Evolutionary conservation across 2,329 filamentous ascomycete species (phyloP).

Genomic region (Nannizzia gypsea): DNA sequence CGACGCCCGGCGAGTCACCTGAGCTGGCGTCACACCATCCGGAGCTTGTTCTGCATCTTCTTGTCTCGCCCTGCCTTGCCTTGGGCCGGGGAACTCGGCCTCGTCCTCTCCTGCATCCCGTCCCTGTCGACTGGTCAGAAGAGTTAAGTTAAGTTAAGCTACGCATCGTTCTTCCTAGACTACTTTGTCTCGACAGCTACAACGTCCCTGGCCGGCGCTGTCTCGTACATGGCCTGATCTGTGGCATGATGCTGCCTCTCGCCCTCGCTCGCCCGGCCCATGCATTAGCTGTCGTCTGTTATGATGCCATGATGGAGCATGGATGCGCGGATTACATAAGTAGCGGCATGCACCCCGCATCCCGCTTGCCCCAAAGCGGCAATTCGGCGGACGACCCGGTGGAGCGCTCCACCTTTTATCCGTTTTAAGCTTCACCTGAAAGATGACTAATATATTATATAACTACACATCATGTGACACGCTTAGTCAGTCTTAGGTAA

Average conservation of each 20-base stretch:
- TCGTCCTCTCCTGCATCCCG: background rate
- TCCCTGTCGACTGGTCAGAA: too few relatives aligned
- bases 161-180: background rate
- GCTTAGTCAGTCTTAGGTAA: background rate
- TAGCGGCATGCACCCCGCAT: constrained; percentile 4
- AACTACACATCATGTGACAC: background rate
- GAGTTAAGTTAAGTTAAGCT: background rate
- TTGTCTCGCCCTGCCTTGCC: background rate
- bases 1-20: background rate
- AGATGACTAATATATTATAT: background rate
- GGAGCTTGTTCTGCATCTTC: too few relatives aligned
- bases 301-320: background rate
- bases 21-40: constrained; percentile 4
- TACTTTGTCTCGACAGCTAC: too few relatives aligned
- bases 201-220: too few relatives aligned
- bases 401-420: background rate
- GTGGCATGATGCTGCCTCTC: background rate
- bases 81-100: background rate
- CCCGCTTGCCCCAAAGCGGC: background rate
- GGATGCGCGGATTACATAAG: background rate
- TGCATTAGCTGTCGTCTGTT: background rate
- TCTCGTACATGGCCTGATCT: background rate
- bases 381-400: constrained; percentile 1
- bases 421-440: background rate
- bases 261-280: background rate